Evolutionary conservation across 1,284 basidiomycete species (phyloP).

Genomic region (Trametes versicolor): DNA sequence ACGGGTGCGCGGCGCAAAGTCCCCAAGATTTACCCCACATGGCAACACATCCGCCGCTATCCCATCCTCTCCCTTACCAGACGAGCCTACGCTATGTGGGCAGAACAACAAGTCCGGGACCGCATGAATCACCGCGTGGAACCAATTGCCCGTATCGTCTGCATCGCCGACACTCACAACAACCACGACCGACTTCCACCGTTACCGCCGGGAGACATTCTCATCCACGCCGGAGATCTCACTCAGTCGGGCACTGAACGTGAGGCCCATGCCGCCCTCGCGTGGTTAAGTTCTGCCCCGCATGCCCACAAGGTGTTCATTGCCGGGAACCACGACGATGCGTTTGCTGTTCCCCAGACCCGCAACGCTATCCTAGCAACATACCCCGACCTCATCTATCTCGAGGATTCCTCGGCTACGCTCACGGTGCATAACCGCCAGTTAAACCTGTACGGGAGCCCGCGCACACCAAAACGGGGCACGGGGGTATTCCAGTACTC

Average conservation of each 20-base stretch:
- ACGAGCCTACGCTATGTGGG: constrained; percentile 12
- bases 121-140: neutral
- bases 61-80: constrained; percentile 14
- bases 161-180: constrained; percentile 53
- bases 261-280: constrained; percentile 45
- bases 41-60: constrained; percentile 10
- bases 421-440: constrained; percentile 41
- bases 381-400: constrained; percentile 40
- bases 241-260: constrained; percentile 44
- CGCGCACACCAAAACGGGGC: constrained; percentile 48
- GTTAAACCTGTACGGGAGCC: constrained; percentile 47
- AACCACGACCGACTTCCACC: constrained; percentile 40
- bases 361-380: constrained; percentile 13
- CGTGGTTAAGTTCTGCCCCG: constrained; percentile 43
- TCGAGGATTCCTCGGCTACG: constrained; percentile 40
- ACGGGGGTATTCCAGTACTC: constrained; percentile 51
- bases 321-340: constrained; percentile 51
- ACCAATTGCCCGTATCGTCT: constrained; percentile 40
- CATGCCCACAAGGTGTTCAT: constrained; percentile 51
- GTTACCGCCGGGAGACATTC: constrained; percentile 51
- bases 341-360: constrained; percentile 29
- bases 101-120: neutral
- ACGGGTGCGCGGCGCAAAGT: neutral
- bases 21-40: neutral
- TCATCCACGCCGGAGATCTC: constrained; percentile 55